Evolutionary conservation across 305 asterid genomes (phyloP), one percentile per base, ranked within the genome.

Genomic region (Fraxinus sp.): DNA sequence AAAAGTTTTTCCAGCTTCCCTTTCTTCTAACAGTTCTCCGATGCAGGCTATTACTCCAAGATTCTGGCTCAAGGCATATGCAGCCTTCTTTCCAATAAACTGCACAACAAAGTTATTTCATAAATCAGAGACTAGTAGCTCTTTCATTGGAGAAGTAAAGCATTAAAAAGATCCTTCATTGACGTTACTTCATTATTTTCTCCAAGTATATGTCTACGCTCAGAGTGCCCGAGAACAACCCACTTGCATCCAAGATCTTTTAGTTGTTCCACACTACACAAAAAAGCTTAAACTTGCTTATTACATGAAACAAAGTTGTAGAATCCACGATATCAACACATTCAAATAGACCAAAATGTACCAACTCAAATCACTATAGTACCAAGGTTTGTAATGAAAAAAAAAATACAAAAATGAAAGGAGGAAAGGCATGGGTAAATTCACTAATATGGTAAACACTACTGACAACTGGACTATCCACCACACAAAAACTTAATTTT

Each of bases 1-100:
- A 85, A 91, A 93, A 59, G 98, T 95, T 85, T 93, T 93, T 88
- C 98, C 97, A 68, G 91, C 95, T 89, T 93, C 98, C 87, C 98
- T 88, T 84, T 95, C 97, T 87, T 93, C 91, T 85, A 93, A 71
- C 52, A 95, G 91, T 92, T 93, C 98, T 83, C 98, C 98, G 18
- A 95, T 93, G 91, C 98, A 95, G 37, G 98, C 97, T 77, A 95
- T 95, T 37, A 93, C 95, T 84, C 94, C 97, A 57, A 95, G 88
- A 84, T 91, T 93, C 88, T 91, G 89, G 87, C 83, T 87, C 93
- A 92, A 88, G 80, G 98, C 98, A 88, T 92, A 92, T 75, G 98
- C 97, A 86, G 95, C 97, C 86, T 95, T 95, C 91, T 93, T 95
- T 39, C 98, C 97, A 9, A 95, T 95, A 90, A 95, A 95, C 98